Percentiles rank a stretch among this genome's conserved stretches.
These are phyloP conservation scores for Xanthoconium separans DNA, from an alignment of 1,284 basidiomycete species.

Conservation along the genomic window DNA sequence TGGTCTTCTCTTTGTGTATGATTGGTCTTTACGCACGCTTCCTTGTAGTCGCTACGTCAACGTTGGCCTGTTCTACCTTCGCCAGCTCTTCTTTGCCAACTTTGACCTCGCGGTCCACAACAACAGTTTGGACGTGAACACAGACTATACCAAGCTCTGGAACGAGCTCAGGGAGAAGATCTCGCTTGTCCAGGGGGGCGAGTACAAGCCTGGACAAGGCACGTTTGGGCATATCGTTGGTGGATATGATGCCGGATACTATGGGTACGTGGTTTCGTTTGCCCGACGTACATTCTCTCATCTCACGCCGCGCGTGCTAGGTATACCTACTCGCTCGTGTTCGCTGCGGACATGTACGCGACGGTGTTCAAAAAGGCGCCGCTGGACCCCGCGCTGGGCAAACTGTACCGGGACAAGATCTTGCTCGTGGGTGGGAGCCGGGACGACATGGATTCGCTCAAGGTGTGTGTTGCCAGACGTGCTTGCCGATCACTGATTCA, in stretches of 20 bases:
- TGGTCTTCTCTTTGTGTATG: neutral
- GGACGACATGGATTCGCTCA: constrained; percentile 57
- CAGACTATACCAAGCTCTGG: constrained; percentile 76
- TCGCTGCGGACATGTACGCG: constrained; percentile 36
- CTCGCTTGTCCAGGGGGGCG: constrained; percentile 63
- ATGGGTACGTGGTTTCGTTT: constrained; percentile 42
- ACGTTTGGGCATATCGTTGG: constrained; percentile 26
- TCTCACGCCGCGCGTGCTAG: neutral
- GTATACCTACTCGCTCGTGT: constrained; percentile 34
- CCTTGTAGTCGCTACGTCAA: constrained; percentile 69
- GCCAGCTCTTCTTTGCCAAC: constrained; percentile 77
- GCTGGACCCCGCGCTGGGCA: constrained; percentile 59
- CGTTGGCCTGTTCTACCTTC: constrained; percentile 75
- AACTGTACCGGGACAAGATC: constrained; percentile 53
- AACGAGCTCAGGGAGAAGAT: constrained; percentile 65
- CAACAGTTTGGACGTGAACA: constrained; percentile 43
- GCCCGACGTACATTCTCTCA: neutral
- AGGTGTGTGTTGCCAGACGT: constrained; percentile 28
- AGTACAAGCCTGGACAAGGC: constrained; percentile 55
- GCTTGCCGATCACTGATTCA: neutral
- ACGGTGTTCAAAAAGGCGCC: constrained; percentile 70
- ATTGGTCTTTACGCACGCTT: too few relatives aligned
- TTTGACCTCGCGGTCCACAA: constrained; percentile 78
- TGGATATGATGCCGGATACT: constrained; percentile 72
- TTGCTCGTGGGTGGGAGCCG: constrained; percentile 54